A percentile compares a stretch with the other conserved stretches of the same genome.
Conservation (phyloP, 1,139 yeast genomes). For the Kazachstania sp. region DNA sequence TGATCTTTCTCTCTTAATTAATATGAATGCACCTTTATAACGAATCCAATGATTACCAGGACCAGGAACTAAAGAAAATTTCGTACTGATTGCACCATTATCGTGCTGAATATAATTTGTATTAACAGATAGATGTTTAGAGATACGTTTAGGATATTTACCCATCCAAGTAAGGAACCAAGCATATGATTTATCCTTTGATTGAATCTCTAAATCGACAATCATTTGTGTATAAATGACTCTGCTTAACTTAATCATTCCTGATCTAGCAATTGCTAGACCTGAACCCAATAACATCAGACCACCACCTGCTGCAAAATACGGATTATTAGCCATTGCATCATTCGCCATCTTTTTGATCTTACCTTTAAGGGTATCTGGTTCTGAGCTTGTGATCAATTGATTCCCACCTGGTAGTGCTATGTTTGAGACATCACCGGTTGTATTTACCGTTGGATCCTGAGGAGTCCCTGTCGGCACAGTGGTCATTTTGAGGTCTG, state of each 20-base stretch:
- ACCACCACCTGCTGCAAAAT: constrained; percentile 97
- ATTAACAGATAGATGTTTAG: constrained; percentile 84
- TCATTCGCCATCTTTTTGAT: constrained; percentile 37
- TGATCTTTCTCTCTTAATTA: constrained; percentile 82
- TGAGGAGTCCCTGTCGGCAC: not conserved
- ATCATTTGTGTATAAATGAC: constrained; percentile 73
- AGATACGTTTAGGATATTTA: constrained; percentile 57
- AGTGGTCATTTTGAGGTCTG: not conserved
- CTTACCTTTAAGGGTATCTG: constrained; percentile 7
- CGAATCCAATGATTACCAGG: constrained; percentile 88
- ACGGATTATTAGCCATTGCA: constrained; percentile 68
- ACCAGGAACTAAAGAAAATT: constrained; percentile 91
- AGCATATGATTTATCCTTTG: constrained; percentile 83
- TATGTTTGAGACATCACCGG: not conserved
- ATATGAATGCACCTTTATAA: constrained; percentile 82
- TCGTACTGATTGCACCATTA: constrained; percentile 83
- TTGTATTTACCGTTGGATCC: not conserved
- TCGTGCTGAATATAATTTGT: constrained; percentile 84
- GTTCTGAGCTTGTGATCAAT: not conserved
- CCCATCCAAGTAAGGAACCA: constrained; percentile 99
- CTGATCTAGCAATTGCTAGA: constrained; percentile 69
- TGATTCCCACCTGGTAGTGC: not conserved
- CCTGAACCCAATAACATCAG: constrained; percentile 88
- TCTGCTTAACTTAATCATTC: constrained; percentile 52
- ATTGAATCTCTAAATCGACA: constrained; percentile 88